Base-by-base conservation (phyloP, 805 yeast genomes). In the Brettanomyces nanus region DNA sequence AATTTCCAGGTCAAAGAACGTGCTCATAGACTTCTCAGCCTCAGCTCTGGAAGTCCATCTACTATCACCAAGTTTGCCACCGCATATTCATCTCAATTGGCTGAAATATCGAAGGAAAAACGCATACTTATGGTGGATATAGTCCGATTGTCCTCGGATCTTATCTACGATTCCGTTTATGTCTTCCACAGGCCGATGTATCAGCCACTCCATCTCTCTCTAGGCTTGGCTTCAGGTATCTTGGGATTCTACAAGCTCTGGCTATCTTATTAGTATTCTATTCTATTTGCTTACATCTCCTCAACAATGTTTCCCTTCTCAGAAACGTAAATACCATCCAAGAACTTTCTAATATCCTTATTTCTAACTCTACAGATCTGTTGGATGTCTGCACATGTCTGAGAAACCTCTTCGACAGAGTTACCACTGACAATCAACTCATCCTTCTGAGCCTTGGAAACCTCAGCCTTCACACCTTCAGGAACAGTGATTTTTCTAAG, bases 261-360 rank as follows among this genome's bases (percentile, higher is more conserved):
- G 18, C 20, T 18, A 26, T 14, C 19, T 18, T 11, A 35, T 15
- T n/a, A 14, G 23, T 10, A 15, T 21, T 15, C 5, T 6, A 10
- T 11, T 15, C 21, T 14, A 10, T 30, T 22, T 21, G 30, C n/a
- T n/a, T n/a, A n/a, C n/a, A n/a, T n/a, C 37, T 58, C 61, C 45
- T 80, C 85, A 51, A 71, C 83, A 65, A 90, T 75, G 67, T 74
- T 73, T 63, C 95, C 95, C 73, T 83, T 84, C 75, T 84, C 94
- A 55, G 97, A 89, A 61, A 90, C 98, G 71, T 90, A 90, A 75
- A 90, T 89, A 87, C 99, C 99, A 72, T 94, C 98, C 79, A 92
- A 84, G 81, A 90, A 90, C 80, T 90, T 90, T 76, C 98, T 85
- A 89, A 92, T 90, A 92, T 90, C 98, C 90, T 92, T 92, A 92